Evolutionary conservation across 108 stramenopile species (phyloP), one percentile per base, ranked within the genome.

Genomic region (Pseudonitzschia delicatissima): DNA sequence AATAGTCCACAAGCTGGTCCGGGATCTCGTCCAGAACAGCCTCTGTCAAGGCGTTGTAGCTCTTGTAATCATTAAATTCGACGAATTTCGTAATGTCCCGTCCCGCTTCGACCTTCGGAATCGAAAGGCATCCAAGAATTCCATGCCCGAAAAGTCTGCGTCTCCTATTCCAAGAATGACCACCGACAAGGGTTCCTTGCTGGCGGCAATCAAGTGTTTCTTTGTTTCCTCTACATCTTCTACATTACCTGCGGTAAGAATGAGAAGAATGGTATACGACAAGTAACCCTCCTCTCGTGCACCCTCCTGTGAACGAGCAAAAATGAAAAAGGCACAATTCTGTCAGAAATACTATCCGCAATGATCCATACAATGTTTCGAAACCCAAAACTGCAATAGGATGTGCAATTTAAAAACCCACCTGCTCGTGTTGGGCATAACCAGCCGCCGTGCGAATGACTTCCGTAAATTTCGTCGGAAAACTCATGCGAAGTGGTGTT

Each of bases 101-200:
- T 25, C 77, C 84, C 3, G 55, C 64, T 29, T 77, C 81, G 0
- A n/a, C n/a, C 15, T 31, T 2, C 9, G 17, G 18, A 62, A 61
- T 61, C 86, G 81, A 61, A 81, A 83, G 17, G 82, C 76, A 57
- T 95, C 94, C n/a, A 96, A 64, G 47, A 84, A 87, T 63, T 88
- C 66, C 75, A 76, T 68, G 6, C 78, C 82, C 18, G 73, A 58
- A 69, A 96, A 96, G 47, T 93, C 88, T 0, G 84, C 81, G 31
- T 83, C 78, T 8, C 95, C 95, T 74, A 96, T 91, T 12, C 95
- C 92, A 26, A 96, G 92, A 72, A 96, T 88, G 3, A 96, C 85
- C 31, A 96, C 87, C 15, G 85, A 86, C 34, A 96, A 57, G 7
- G 95, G 92, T 44, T 86, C 77, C 31, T 84, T 72, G 57, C 82